Evolutionary conservation across 805 yeast genomes (phyloP).

Genomic region (Hanseniaspora guilliermondii): DNA sequence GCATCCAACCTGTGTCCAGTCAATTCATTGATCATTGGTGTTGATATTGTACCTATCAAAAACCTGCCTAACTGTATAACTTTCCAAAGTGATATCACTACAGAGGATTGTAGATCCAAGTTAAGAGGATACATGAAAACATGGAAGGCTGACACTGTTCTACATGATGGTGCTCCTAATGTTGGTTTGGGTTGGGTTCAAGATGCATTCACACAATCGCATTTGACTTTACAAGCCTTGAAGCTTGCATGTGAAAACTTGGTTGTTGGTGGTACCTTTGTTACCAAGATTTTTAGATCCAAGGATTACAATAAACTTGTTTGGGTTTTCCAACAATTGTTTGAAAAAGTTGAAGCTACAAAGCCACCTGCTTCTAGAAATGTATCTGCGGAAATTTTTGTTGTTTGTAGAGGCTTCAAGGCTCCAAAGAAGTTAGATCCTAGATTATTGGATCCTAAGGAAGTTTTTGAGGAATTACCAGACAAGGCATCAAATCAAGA

Average conservation of each 20-base stretch:
- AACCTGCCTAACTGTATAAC: conserved; percentile 91
- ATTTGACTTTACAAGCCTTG: conserved; percentile 83
- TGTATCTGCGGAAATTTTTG: conserved; percentile 97
- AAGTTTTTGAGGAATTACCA: conserved; percentile 84
- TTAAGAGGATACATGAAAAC: conserved; percentile 93
- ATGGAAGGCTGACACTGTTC: conserved; percentile 95
- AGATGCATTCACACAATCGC: conserved; percentile 97
- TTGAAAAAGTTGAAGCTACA: conserved; percentile 95
- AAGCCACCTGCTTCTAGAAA: conserved; percentile 98
- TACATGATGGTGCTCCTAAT: conserved; percentile 99
- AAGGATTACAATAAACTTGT: conserved; percentile 91
- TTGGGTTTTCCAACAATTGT: conserved; percentile 95
- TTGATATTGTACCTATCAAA: conserved; percentile 95
- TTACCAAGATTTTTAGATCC: conserved; percentile 95
- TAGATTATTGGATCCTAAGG: conserved; percentile 76
- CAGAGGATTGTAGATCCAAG: conserved; percentile 92
- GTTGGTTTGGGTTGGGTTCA: conserved; percentile 99
- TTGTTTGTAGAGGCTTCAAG: conserved; percentile 88
- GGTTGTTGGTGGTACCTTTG: conserved; percentile 84
- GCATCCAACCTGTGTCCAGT: conserved; percentile 88
- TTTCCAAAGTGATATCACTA: conserved; percentile 92
- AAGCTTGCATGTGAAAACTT: conserved; percentile 89
- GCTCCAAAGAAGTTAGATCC: conserved; percentile 95
- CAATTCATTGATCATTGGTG: conserved; percentile 89
- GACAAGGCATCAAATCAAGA: conserved; percentile 68